Evolutionary conservation across 108 stramenopile genomes (phyloP), one percentile per base, ranked within the genome.

Genomic region (Hondaea fermentalgiana): DNA sequence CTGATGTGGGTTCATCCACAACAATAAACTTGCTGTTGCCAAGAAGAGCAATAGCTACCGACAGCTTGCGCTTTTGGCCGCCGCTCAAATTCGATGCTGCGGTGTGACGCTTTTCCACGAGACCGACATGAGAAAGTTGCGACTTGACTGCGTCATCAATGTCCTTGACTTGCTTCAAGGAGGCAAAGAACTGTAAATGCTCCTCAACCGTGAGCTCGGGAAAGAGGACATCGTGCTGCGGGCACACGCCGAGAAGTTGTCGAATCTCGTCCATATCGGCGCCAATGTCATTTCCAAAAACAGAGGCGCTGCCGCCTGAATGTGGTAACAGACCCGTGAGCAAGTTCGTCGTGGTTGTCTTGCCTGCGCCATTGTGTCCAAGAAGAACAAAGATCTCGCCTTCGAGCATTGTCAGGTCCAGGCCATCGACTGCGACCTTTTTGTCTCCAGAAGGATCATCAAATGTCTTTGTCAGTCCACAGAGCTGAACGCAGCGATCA

Each of bases 361-460:
- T 95, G 16, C 94, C 95, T 42, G 93, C 93, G n/a, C 94, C 94
- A 89, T 98, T 98, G 92, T 97, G 97, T 28, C 99, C 99, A 35
- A 99, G 90, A 42, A 98, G 89, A 21, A 96, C 96, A 21, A 97
- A 97, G 60, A 98, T 96, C 91, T 98, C 96, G 19, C 95, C 96
- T 49, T 91, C 94, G 91, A 95, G 97, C 94, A 99, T 94, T 8
- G 93, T 91, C 88, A 99, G 87, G 83, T 93, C 95, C 64, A 99
- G 90, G 55, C 94, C 91, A 60, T 96, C 94, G 6, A 99, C 98
- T 21, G 98, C 99, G 21, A 92, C 92, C 90, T 97, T 97, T 21
- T 55, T 58, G 5, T 96, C 96, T 12, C 97, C 98, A 88, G 91
- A 92, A 17, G 90, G 45, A 5, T 87, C 90, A 35, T 91, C 57